Evolutionary conservation across 108 stramenopile genomes (phyloP).

Genomic region (Skeletonema menzelii): DNA sequence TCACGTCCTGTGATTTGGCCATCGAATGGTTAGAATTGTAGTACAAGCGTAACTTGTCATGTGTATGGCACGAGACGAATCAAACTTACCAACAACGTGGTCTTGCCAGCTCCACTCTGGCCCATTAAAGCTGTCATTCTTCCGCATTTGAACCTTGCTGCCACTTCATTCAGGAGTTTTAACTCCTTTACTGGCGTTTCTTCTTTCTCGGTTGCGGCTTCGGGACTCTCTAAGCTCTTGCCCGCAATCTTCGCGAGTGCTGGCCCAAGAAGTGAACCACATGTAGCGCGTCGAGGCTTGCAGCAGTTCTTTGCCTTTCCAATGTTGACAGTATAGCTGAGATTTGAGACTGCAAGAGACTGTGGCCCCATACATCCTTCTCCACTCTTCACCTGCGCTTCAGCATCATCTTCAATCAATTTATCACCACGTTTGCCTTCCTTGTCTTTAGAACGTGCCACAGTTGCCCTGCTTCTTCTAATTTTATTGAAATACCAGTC

Average conservation of each 20-base stretch:
- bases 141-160: slow-evolving; percentile 26
- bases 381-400: slow-evolving; percentile 5
- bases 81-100: too few species aligned
- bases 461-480: slow-evolving; percentile 22
- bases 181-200: slow-evolving; percentile 5
- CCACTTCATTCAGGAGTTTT: slow-evolving; percentile 9
- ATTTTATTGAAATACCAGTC: slow-evolving; percentile 40
- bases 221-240: neutral
- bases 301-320: slow-evolving; percentile 11
- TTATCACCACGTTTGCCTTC: neutral
- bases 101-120: slow-evolving; percentile 2
- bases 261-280: slow-evolving; percentile 8
- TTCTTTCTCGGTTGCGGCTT: neutral
- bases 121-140: slow-evolving; percentile 27
- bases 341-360: slow-evolving; percentile 16
- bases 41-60: too few species aligned
- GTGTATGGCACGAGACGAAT: too few species aligned
- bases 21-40: too few species aligned
- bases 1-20: slow-evolving; percentile 39
- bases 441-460: slow-evolving; percentile 1
- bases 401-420: neutral
- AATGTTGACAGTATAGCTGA: slow-evolving; percentile 19
- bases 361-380: neutral
- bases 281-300: slow-evolving; percentile 8
- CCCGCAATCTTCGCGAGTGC: slow-evolving; percentile 4